Evolutionary conservation across 202 grass and related monocot species (phyloP).

Genomic region (Alloteropsis angusta): DNA sequence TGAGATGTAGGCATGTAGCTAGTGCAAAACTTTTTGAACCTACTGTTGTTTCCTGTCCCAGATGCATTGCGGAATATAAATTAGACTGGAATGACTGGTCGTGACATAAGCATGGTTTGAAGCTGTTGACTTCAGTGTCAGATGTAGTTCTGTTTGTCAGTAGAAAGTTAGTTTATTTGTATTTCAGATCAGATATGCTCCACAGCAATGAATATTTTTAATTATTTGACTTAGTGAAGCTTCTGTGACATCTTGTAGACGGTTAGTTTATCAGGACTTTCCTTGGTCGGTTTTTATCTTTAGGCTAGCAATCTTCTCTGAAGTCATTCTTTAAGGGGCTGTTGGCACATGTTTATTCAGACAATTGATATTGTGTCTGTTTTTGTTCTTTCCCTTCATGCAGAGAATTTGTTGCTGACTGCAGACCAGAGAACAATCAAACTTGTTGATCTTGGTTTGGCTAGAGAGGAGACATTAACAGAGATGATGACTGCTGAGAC

Average conservation of each 20-base stretch:
- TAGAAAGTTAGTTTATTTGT: not conserved
- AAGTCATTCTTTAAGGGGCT: not conserved
- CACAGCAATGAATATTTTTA: not conserved
- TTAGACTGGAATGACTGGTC: not conserved
- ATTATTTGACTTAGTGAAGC: not conserved
- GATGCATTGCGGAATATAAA: not conserved
- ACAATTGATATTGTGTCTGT: constrained; percentile 18
- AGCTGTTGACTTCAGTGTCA: not conserved
- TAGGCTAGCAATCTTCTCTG: not conserved
- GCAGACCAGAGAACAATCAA: constrained; percentile 87
- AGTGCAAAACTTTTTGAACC: not conserved
- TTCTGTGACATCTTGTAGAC: not conserved
- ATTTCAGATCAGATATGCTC: not conserved
- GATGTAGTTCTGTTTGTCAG: not conserved
- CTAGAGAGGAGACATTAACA: constrained; percentile 95
- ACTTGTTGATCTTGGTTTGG: constrained; percentile 97
- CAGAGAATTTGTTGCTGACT: constrained; percentile 84
- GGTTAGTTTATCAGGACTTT: not conserved
- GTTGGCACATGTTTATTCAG: constrained; percentile 10
- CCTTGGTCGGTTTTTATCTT: not conserved
- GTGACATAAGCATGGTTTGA: not conserved
- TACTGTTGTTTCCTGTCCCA: not conserved
- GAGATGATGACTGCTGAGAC: constrained; percentile 99
- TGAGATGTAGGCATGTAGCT: not conserved
- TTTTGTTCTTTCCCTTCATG: constrained; percentile 1